phyloP scores from a whole-genome alignment of 441 rosid genomes.

The Pelargonium exstipulatum region DNA sequence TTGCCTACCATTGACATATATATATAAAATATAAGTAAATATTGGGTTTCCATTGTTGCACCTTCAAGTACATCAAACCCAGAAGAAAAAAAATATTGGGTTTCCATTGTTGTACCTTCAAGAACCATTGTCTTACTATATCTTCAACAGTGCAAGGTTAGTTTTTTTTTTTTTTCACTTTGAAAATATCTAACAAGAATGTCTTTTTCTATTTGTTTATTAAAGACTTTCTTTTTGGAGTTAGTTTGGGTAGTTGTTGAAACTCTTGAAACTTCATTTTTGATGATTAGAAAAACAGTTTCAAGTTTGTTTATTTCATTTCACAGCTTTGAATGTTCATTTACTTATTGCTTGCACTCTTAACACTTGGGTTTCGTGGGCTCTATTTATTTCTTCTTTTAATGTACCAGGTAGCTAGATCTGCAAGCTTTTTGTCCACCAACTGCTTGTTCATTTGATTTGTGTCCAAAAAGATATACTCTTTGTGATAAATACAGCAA shows the following conservation, averaged over 20 bases:
- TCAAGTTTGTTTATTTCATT: no score
- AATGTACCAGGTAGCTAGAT: no score
- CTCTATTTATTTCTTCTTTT: no score
- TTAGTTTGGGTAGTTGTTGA: conserved; percentile 38
- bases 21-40: background rate
- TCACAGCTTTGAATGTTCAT: no score
- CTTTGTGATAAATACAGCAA: no score
- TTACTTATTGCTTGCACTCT: no score
- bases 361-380: no score
- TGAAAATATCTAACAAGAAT: conserved; percentile 1
- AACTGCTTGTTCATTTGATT: no score
- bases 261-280: background rate
- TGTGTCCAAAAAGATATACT: no score
- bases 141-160: conserved; percentile 6
- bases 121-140: background rate
- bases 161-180: background rate
- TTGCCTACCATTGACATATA: background rate
- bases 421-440: no score
- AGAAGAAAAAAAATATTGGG: background rate
- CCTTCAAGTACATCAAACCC: background rate
- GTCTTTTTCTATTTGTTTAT: background rate
- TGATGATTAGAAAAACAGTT: no score
- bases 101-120: background rate
- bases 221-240: conserved; percentile 13
- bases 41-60: background rate